These are phyloP conservation scores for Phytophthora sp. DNA, from an alignment of 352 stramenopile species.

Conservation along the genomic window DNA sequence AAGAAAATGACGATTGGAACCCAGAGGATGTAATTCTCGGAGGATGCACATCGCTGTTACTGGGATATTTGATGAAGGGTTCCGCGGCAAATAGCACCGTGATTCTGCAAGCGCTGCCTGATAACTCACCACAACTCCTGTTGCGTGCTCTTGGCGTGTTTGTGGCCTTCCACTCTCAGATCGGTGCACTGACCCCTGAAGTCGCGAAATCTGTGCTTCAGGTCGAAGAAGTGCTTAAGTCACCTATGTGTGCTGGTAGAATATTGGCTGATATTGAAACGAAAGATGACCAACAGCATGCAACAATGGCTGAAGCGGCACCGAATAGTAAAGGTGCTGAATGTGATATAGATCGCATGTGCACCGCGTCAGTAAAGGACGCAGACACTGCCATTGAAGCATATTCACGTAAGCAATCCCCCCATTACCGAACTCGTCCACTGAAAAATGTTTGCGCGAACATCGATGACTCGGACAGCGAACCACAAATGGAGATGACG, in stretches of 20 bases:
- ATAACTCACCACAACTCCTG: constrained; percentile 51
- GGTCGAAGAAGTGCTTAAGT: constrained; percentile 73
- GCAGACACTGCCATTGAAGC: background rate
- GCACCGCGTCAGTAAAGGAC: constrained; percentile 4
- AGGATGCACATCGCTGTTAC: constrained; percentile 66
- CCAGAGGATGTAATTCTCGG: constrained; percentile 81
- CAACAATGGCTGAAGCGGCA: background rate
- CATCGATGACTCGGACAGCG: constrained; percentile 51
- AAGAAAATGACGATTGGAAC: constrained; percentile 46
- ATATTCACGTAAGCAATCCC: background rate
- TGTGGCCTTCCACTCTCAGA: constrained; percentile 76
- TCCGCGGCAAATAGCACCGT: constrained; percentile 38
- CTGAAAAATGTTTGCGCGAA: constrained; percentile 51
- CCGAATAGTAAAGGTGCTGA: background rate
- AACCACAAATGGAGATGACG: background rate
- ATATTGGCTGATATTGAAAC: too few relatives aligned
- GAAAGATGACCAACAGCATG: background rate
- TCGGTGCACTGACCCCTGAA: constrained; percentile 73
- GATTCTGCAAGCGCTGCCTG: constrained; percentile 52
- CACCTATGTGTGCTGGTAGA: background rate
- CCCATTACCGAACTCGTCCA: constrained; percentile 21
- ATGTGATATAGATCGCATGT: background rate
- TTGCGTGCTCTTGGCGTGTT: constrained; percentile 67
- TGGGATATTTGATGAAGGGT: constrained; percentile 76
- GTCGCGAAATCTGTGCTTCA: constrained; percentile 67